Evolutionary conservation across 1,284 basidiomycete species (phyloP).

Genomic region (Melanopsichium pennsylvanicum): DNA sequence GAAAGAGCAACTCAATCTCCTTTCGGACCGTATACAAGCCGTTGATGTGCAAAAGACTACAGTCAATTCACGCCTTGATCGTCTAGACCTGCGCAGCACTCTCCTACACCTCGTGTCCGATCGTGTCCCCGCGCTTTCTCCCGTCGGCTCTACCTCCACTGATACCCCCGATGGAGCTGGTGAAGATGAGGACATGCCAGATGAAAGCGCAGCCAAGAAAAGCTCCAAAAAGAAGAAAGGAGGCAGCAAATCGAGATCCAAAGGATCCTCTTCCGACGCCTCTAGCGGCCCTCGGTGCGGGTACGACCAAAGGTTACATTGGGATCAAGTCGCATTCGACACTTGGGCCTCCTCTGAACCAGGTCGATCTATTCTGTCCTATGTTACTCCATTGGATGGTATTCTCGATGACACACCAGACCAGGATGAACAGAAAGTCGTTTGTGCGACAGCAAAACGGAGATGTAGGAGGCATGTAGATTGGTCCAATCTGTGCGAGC

Average conservation of each 20-base stretch:
- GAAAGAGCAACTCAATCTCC: constrained; percentile 10
- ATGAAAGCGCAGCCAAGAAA: neutral
- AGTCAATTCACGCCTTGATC: constrained; percentile 31
- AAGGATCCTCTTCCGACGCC: constrained; percentile 3
- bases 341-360: constrained; percentile 9
- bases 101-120: constrained; percentile 38
- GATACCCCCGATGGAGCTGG: neutral
- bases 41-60: constrained; percentile 21
- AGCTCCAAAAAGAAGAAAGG: constrained; percentile 19
- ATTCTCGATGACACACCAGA: constrained; percentile 10
- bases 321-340: constrained; percentile 31
- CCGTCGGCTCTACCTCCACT: constrained; percentile 14
- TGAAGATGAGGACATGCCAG: constrained; percentile 17
- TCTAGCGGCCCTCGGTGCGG: constrained; percentile 34
- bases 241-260: constrained; percentile 10
- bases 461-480: constrained; percentile 43
- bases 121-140: constrained; percentile 25
- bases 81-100: constrained; percentile 31
- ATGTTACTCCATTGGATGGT: constrained; percentile 23
- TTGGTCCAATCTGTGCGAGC: constrained; percentile 41
- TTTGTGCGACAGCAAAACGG: constrained; percentile 34
- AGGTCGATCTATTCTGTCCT: constrained; percentile 18
- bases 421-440: neutral
- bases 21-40: constrained; percentile 9
- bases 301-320: constrained; percentile 43